Evolutionary conservation across 1,139 yeast species (phyloP).

Genomic region (Magnusiomyces sp.): DNA sequence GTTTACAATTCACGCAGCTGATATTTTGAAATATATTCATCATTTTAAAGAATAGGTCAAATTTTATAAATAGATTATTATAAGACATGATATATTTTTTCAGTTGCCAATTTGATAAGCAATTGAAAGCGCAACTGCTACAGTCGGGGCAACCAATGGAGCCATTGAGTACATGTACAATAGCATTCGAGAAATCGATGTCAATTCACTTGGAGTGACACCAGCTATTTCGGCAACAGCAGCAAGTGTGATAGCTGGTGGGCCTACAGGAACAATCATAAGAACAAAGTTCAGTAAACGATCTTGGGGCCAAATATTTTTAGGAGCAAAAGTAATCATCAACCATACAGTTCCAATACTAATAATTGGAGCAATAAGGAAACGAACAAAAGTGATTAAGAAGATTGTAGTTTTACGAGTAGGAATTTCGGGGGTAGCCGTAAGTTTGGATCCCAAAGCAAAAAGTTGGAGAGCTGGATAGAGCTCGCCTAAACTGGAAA

Average conservation of each 20-base stretch:
- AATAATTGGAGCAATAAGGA: constrained; percentile 15
- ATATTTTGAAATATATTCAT: no score
- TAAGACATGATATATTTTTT: no score
- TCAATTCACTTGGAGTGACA: constrained; percentile 15
- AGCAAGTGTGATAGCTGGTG: constrained; percentile 22
- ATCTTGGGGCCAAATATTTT: constrained; percentile 18
- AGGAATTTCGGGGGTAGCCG: constrained; percentile 16
- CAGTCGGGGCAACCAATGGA: constrained; percentile 20
- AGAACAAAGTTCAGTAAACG: constrained; percentile 19
- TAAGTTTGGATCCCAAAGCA: constrained; percentile 19
- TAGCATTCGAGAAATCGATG: constrained; percentile 18
- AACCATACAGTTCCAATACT: constrained; percentile 14
- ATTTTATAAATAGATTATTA: no score
- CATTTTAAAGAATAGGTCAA: no score
- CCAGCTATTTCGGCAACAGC: constrained; percentile 23
- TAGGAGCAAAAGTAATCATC: constrained; percentile 11
- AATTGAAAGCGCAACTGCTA: constrained; percentile 17
- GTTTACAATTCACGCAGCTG: no score
- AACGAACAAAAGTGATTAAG: constrained; percentile 14
- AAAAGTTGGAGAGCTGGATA: constrained; percentile 21
- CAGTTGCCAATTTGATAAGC: constrained; percentile 8
- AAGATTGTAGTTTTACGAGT: constrained; percentile 14
- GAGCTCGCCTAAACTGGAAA: constrained; percentile 18
- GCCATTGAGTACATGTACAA: constrained; percentile 17
- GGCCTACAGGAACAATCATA: constrained; percentile 21